Base-by-base conservation (phyloP, 495 filamentous ascomycete genomes). In the Halenospora varia region DNA sequence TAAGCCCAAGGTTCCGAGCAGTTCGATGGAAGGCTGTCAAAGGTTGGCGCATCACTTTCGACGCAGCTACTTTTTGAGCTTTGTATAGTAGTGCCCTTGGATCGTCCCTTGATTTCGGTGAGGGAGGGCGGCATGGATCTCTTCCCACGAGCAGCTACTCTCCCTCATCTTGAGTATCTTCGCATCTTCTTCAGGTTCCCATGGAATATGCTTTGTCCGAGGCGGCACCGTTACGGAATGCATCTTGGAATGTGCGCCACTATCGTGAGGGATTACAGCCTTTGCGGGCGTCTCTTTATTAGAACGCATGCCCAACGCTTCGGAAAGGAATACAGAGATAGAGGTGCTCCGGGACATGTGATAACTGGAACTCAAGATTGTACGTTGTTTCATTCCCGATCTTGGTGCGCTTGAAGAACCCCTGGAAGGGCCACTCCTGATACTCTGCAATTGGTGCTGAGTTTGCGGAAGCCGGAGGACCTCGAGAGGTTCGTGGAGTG, bases 61-160 rank as follows among this genome's bases (percentile, higher is more conserved):
- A n/a, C n/a, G n/a, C 26, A n/a, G n/a, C n/a, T n/a, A n/a, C n/a
- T n/a, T n/a, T n/a, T n/a, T n/a, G n/a, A n/a, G n/a, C n/a, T n/a
- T 57, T 24, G 46, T 57, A 41, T 23, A 57, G 48, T 51, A 57
- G 23, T 25, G 55, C 47, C 51, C 55, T 29, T 57, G 55, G 55
- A 51, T 57, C 17, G 55, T n/a, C 46, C 48, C 46, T 51, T 51
- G n/a, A 35, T 6, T 51, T 20, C 47, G 55, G 48, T 41, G 15
- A 42, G 55, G 55, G 46, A 57, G 55, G 26, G 46, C 48, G 18
- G 46, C 20, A 51, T 51, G 47, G 48, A 57, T 57, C 15, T 57
- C 48, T 57, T 57, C 55, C 48, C 47, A 57, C 24, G 48, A 57
- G 46, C 55, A 42, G 25, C 29, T 25, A 2, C 44, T n/a, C n/a